Percentiles rank a stretch among this genome's conserved stretches.
These are phyloP conservation scores for Lentinula detonsa DNA, from an alignment of 768 basidiomycete genomes.

Conservation along the genomic window DNA sequence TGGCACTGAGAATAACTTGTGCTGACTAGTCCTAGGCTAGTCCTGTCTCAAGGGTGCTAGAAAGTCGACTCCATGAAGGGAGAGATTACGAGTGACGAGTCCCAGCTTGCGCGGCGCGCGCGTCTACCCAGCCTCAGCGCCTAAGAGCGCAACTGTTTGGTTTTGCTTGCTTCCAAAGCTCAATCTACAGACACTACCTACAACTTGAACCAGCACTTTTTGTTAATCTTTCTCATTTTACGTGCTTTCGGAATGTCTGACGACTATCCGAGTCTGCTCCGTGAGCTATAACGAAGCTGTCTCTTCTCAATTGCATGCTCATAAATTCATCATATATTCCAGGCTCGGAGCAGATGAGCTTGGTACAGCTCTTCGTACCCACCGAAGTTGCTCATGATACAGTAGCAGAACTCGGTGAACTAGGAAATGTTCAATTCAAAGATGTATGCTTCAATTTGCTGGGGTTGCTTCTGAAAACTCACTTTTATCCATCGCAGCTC, in stretches of 20 bases:
- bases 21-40: too few relatives aligned
- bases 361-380: constrained; percentile 95
- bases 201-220: neutral
- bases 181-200: neutral
- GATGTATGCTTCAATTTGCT: constrained; percentile 53
- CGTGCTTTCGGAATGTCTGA: constrained; percentile 46
- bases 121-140: too few relatives aligned
- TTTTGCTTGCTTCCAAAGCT: too few relatives aligned
- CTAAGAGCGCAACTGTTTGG: too few relatives aligned
- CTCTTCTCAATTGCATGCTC: neutral
- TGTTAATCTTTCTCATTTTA: too few relatives aligned
- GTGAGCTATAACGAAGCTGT: constrained; percentile 36
- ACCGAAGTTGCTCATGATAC: constrained; percentile 97
- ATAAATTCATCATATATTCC: neutral
- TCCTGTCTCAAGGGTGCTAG: too few relatives aligned
- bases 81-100: too few relatives aligned
- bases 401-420: constrained; percentile 90
- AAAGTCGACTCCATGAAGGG: too few relatives aligned
- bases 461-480: neutral
- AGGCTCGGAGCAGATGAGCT: constrained; percentile 98
- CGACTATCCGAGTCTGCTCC: constrained; percentile 81
- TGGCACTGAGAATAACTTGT: too few relatives aligned
- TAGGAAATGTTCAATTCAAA: constrained; percentile 95
- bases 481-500: constrained; percentile 43
- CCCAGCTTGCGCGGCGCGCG: too few relatives aligned